Percentiles rank a stretch among this genome's conserved stretches.
phyloP scores from a whole-genome alignment of 306 rosid species.

The Cucumis cinereus region DNA sequence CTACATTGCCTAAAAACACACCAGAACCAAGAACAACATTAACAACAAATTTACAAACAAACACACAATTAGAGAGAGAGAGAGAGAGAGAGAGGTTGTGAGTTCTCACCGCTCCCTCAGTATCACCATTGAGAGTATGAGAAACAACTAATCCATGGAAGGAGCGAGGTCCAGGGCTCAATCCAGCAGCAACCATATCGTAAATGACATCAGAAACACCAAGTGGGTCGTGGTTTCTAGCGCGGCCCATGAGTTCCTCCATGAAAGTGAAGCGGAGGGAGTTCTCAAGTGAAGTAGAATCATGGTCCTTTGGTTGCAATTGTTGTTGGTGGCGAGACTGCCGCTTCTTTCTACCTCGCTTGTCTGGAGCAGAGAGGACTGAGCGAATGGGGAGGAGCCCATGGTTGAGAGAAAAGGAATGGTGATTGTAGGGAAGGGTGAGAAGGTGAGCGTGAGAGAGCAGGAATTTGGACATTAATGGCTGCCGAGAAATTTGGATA shows the following conservation, averaged over 20 bases:
- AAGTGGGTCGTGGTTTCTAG: constrained; percentile 49
- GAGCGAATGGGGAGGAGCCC: constrained; percentile 31
- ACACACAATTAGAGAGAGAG: neutral
- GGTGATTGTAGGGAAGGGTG: constrained; percentile 10
- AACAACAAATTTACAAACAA: neutral
- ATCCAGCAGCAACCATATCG: constrained; percentile 94
- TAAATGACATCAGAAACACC: constrained; percentile 66
- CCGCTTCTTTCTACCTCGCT: constrained; percentile 51
- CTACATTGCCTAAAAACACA: neutral
- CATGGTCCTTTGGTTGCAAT: constrained; percentile 27
- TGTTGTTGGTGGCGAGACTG: constrained; percentile 14
- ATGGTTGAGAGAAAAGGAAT: neutral
- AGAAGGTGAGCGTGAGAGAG: constrained; percentile 17
- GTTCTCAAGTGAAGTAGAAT: constrained; percentile 37
- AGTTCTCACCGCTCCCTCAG: constrained; percentile 56
- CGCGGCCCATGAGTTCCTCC: constrained; percentile 92
- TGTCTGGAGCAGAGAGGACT: constrained; percentile 41
- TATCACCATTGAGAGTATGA: constrained; percentile 51
- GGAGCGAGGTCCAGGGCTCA: constrained; percentile 84
- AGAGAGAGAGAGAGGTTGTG: neutral
- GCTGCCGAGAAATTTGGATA: constrained; percentile 1
- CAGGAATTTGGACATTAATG: constrained; percentile 15
- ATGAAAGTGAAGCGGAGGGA: constrained; percentile 77
- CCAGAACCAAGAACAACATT: neutral
- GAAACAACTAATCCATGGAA: constrained; percentile 82